Evolutionary conservation across 176 grass and related monocot genomes (phyloP).

Genomic region (Cymbopogon citratus): DNA sequence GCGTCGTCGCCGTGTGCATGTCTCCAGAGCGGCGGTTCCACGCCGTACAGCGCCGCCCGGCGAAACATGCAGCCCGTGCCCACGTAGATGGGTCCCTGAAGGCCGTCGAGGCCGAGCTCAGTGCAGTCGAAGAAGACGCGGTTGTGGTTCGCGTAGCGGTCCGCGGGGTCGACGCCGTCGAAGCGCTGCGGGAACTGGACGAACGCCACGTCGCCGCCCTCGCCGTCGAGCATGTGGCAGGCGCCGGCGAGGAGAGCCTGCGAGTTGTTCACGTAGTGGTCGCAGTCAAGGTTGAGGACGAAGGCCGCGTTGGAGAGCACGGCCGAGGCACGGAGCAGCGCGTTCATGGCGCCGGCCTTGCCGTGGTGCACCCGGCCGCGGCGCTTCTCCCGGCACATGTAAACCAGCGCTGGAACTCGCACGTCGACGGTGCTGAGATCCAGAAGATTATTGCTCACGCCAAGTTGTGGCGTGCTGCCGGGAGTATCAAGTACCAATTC

Average conservation of each 20-base stretch:
- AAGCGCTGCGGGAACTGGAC: constrained; percentile 92
- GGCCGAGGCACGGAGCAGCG: constrained; percentile 77
- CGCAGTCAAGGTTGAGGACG: constrained; percentile 97
- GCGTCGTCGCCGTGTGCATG: constrained; percentile 1
- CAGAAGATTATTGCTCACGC: not conserved
- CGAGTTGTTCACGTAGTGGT: constrained; percentile 94
- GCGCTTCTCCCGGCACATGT: constrained; percentile 87
- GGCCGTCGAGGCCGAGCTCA: constrained; percentile 65
- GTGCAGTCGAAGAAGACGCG: constrained; percentile 95
- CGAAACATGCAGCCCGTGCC: constrained; percentile 70
- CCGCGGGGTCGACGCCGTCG: constrained; percentile 81
- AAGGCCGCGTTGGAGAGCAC: constrained; percentile 85
- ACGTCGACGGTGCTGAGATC: constrained; percentile 34
- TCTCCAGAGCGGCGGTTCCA: constrained; percentile 38
- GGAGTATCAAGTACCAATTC: not conserved
- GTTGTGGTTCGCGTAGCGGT: constrained; percentile 95
- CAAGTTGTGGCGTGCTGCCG: not conserved
- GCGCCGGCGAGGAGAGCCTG: constrained; percentile 68
- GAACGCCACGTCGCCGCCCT: constrained; percentile 63
- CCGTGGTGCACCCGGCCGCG: constrained; percentile 87
- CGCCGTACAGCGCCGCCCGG: constrained; percentile 58
- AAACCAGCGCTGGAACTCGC: constrained; percentile 74
- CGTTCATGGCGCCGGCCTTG: constrained; percentile 96
- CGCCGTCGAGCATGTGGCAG: constrained; percentile 97
- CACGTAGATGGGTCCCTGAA: constrained; percentile 77